Conservation (phyloP, 2,329 filamentous ascomycete species). For the Monascus ruber region DNA sequence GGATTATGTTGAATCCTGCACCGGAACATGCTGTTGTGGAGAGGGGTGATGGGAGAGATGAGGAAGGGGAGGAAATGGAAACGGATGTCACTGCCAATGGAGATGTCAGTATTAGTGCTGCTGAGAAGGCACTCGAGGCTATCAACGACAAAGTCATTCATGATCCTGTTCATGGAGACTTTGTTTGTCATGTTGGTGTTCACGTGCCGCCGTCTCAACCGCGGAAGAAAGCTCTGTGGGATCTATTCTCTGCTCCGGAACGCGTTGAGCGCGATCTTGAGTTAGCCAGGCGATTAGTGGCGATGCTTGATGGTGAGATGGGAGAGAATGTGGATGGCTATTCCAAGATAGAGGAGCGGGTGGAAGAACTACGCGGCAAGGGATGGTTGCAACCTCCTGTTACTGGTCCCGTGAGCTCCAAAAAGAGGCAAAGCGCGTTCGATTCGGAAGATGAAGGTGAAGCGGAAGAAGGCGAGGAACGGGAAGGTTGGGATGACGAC, state of each 20-base stretch:
- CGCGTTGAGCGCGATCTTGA: slow-evolving; percentile 82
- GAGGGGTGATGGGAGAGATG: slow-evolving; percentile 61
- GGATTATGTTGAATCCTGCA: slow-evolving; percentile 87
- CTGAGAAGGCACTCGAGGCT: slow-evolving; percentile 81
- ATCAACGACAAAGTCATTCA: slow-evolving; percentile 97
- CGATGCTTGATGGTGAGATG: slow-evolving; percentile 75
- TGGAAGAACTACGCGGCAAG: slow-evolving; percentile 65
- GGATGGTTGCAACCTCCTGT: slow-evolving; percentile 61
- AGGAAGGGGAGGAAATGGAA: slow-evolving; percentile 46
- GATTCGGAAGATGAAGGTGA: slow-evolving; percentile 39
- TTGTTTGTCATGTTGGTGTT: slow-evolving; percentile 92
- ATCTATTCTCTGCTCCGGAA: slow-evolving; percentile 88
- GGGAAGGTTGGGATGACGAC: slow-evolving; percentile 52
- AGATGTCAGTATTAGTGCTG: slow-evolving; percentile 39
- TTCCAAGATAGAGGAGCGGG: slow-evolving; percentile 71
- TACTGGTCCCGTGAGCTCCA: slow-evolving; percentile 27
- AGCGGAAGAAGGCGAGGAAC: slow-evolving; percentile 72
- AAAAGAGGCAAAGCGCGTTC: slow-evolving; percentile 48
- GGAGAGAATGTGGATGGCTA: slow-evolving; percentile 66
- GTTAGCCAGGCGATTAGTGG: slow-evolving; percentile 68
- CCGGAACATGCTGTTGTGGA: slow-evolving; percentile 58
- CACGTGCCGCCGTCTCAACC: slow-evolving; percentile 79
- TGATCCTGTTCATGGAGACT: slow-evolving; percentile 85
- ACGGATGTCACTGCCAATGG: slow-evolving; percentile 21
- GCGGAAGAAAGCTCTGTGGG: slow-evolving; percentile 92